phyloP scores from a whole-genome alignment of 1,284 basidiomycete species.

The Neonothopanus nambi region DNA sequence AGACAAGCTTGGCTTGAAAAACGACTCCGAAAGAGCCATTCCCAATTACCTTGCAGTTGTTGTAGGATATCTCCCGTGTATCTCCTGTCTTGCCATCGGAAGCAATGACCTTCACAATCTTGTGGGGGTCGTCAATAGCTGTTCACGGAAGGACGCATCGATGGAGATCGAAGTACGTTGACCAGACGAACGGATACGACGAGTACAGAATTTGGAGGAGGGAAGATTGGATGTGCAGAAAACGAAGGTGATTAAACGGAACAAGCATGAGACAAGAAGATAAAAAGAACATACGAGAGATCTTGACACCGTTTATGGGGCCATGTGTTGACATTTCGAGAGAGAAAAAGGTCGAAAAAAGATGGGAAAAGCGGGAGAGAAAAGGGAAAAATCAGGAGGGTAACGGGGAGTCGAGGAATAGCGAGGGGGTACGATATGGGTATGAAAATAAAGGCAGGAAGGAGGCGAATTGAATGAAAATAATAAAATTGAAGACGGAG shows the following conservation, averaged over 20 bases:
- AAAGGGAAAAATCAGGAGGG: slow-evolving; percentile 21
- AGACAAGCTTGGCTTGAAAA: slow-evolving; percentile 82
- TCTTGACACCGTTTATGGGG: slow-evolving; percentile 89
- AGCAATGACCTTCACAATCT: slow-evolving; percentile 92
- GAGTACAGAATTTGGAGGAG: slow-evolving; percentile 1
- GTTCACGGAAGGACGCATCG: slow-evolving; percentile 26
- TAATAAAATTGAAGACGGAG: no score
- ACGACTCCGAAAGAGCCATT: slow-evolving; percentile 99
- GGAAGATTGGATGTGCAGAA: slow-evolving; percentile 12
- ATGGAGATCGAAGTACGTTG: slow-evolving; percentile 14
- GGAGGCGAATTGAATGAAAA: background rate
- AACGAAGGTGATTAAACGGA: slow-evolving; percentile 23
- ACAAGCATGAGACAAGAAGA: slow-evolving; percentile 19
- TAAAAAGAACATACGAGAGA: slow-evolving; percentile 70
- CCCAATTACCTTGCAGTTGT: slow-evolving; percentile 97
- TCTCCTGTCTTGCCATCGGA: slow-evolving; percentile 94
- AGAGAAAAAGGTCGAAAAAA: slow-evolving; percentile 15
- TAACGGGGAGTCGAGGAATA: slow-evolving; percentile 22
- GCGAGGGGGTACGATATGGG: slow-evolving; percentile 17
- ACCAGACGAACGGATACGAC: slow-evolving; percentile 15
- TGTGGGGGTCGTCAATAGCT: slow-evolving; percentile 93
- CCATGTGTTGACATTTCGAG: slow-evolving; percentile 67
- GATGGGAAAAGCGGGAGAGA: slow-evolving; percentile 14
- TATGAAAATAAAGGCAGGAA: background rate
- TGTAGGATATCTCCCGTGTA: slow-evolving; percentile 89